Evolutionary conservation across 106 monocot species (phyloP), one percentile per base, ranked within the genome.

Genomic region (Dendrobium huoshanense): DNA sequence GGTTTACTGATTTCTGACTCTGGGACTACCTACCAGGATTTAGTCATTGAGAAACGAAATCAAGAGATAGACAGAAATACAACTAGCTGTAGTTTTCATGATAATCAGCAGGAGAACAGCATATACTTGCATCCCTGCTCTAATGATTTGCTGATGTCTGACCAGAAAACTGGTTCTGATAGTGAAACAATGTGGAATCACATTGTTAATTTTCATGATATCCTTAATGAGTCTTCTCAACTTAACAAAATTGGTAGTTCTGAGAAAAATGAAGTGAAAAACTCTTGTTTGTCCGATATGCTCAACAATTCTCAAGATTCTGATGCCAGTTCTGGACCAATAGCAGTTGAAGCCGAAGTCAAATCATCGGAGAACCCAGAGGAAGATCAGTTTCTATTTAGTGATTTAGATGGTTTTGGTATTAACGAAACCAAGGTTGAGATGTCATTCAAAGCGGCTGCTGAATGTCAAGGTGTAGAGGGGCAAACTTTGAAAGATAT

Each of bases 301-400:
- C 33, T 40, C 67, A 55, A 29, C n/a, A 42, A 2, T 77, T 48
- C 61, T 82, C 43, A 82, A 56, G 56, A 68, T 41, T 19, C 18
- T 74, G 56, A 11, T 77, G 45, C 19, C 25, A 41, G 17, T 41
- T 67, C 51, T 55, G 3, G 13, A 41, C 43, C 56, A 16, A 22
- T 1, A 15, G 83, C 73, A 79, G 64, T 55, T 19, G 79, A 84
- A 58, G 37, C 75, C 24, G 75, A 17, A 42, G 41, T 72, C 37
- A 51, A 79, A 47, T 42, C 51, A 65, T 75, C 87, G 31, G 80
- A 31, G 15, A 51, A 13, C 64, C 67, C 64, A 11, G 90, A 88
- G 49, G 90, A 90, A 42, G 80, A 83, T 78, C 87, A 88, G 58
- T 87, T 88, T 22, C 77, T 64, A 67, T 84, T 87, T 56, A 81